Evolutionary conservation across 2,329 filamentous ascomycete genomes (phyloP).

Genomic region (Hypoxylon sp.): DNA sequence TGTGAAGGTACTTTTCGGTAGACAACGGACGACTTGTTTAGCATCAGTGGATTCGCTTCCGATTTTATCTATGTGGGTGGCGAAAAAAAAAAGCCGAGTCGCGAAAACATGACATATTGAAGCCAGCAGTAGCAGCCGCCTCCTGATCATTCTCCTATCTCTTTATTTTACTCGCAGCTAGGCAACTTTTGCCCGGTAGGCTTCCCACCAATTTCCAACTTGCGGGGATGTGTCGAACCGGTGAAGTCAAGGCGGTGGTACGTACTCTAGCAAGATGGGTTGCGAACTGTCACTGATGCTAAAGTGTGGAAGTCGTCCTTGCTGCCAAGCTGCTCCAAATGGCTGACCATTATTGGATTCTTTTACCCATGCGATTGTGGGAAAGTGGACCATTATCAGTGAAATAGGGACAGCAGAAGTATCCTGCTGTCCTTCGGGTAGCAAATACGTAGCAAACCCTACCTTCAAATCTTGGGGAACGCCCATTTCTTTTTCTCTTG

Average conservation of each 20-base stretch:
- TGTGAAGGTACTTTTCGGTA: conserved; percentile 14
- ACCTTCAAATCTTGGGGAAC: conserved; percentile 9
- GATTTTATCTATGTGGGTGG: conserved; percentile 22
- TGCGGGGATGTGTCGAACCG: conserved; percentile 8
- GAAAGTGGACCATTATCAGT: no score
- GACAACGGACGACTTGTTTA: conserved; percentile 9
- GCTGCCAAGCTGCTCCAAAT: conserved; percentile 24
- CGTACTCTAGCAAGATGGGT: conserved; percentile 3
- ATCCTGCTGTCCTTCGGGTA: conserved; percentile 9
- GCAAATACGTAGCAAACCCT: conserved; percentile 21
- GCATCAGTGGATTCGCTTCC: conserved; percentile 25
- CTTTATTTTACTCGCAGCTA: conserved; percentile 8
- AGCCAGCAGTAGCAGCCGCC: not conserved
- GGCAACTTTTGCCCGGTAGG: conserved; percentile 1
- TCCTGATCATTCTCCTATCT: not conserved
- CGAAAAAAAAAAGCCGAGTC: conserved; percentile 23
- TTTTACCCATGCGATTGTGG: conserved; percentile 15
- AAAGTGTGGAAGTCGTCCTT: conserved; percentile 11
- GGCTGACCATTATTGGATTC: conserved; percentile 17
- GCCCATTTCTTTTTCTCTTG: conserved; percentile 3
- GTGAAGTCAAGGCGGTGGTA: conserved; percentile 11
- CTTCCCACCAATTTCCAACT: not conserved
- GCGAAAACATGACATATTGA: conserved; percentile 20
- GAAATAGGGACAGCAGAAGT: conserved; percentile 11
- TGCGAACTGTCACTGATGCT: conserved; percentile 12